Evolutionary conservation across 495 filamentous ascomycete genomes (phyloP).

Genomic region (Penicillium paxilli): DNA sequence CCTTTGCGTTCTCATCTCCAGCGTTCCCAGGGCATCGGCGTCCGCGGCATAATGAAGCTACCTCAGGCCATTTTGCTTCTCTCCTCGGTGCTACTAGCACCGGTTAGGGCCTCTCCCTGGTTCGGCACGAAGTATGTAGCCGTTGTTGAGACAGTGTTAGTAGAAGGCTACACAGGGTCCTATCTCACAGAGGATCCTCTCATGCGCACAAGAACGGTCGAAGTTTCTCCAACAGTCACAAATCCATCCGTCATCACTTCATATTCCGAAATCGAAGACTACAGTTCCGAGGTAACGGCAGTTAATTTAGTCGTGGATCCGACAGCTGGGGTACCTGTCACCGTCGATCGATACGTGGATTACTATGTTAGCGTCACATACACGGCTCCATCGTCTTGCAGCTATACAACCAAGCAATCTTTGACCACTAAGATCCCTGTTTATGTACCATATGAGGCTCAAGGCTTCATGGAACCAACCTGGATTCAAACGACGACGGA

Average conservation of each 20-base stretch:
- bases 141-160: slow-evolving; percentile 1
- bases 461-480: slow-evolving; percentile 8
- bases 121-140: slow-evolving; percentile 17
- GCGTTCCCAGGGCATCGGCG: background rate
- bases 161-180: slow-evolving; percentile 6
- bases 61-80: background rate
- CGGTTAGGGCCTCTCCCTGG: slow-evolving; percentile 13
- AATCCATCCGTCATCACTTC: slow-evolving; percentile 7
- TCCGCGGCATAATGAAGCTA: slow-evolving; percentile 3
- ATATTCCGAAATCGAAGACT: slow-evolving; percentile 1
- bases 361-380: slow-evolving; percentile 27
- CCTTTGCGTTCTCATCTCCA: background rate
- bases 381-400: slow-evolving; percentile 31
- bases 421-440: slow-evolving; percentile 19
- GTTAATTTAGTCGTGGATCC: slow-evolving; percentile 14
- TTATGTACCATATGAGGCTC: slow-evolving; percentile 13
- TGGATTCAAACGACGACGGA: slow-evolving; percentile 22
- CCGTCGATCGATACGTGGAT: slow-evolving; percentile 6
- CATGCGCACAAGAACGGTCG: slow-evolving; percentile 2
- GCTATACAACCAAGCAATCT: slow-evolving; percentile 10
- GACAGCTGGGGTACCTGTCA: slow-evolving; percentile 13
- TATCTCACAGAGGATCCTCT: slow-evolving; percentile 8
- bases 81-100: background rate
- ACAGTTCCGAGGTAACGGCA: slow-evolving; percentile 9
- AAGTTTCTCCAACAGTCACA: slow-evolving; percentile 8